Conservation (phyloP, 179 eudicot species). For the Pouteria campechiana region DNA sequence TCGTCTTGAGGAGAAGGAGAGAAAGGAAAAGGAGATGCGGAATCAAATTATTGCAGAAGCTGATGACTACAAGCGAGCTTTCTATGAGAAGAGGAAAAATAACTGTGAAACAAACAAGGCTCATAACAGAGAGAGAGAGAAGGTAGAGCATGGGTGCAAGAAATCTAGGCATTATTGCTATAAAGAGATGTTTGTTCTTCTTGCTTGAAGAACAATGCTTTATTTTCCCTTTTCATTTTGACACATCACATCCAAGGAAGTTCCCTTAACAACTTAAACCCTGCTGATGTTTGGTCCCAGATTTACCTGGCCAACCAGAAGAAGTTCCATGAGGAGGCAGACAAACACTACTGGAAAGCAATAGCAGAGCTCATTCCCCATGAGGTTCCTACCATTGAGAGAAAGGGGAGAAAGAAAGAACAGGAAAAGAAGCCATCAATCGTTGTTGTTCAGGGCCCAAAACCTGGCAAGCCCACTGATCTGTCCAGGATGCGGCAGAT, state of each 20-base stretch:
- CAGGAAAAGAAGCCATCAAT: conserved; percentile 48
- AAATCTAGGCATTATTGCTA: no score
- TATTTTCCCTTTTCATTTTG: neutral
- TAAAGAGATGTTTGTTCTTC: neutral
- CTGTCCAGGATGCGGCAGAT: conserved; percentile 64
- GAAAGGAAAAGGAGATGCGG: conserved; percentile 74
- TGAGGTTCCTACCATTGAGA: conserved; percentile 63
- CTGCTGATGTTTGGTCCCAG: conserved; percentile 19
- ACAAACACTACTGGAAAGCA: conserved; percentile 77
- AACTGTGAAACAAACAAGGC: conserved; percentile 59
- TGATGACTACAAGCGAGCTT: conserved; percentile 65
- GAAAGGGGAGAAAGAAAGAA: conserved; percentile 47
- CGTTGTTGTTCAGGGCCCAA: conserved; percentile 60
- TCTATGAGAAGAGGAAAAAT: conserved; percentile 62
- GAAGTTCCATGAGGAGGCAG: conserved; percentile 75
- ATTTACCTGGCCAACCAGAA: conserved; percentile 58
- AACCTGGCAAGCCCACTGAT: conserved; percentile 86
- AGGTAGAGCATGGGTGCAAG: no score
- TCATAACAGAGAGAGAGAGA: conserved; percentile 79
- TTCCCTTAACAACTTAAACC: no score
- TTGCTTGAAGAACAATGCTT: no score
- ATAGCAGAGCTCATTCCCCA: conserved; percentile 67
- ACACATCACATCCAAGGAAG: no score
- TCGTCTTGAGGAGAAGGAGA: conserved; percentile 83
- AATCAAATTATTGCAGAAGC: conserved; percentile 80